Conservation (phyloP, 306 rosid genomes). For the Cicer pinnatifidum region DNA sequence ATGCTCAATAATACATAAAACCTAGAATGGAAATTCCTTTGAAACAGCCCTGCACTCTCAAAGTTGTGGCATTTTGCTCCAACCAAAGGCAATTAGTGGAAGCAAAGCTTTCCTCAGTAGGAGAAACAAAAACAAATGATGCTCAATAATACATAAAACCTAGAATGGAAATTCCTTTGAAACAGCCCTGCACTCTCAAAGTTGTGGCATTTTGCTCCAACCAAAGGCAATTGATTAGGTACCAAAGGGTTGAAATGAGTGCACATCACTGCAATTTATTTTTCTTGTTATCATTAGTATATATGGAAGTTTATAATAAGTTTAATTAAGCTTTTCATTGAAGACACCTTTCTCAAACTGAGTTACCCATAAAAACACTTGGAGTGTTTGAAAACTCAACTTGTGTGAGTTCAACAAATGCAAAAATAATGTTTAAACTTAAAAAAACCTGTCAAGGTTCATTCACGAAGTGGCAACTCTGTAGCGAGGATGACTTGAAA, state of each 20-base stretch:
- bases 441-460: background rate
- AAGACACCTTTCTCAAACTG: background rate
- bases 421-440: background rate
- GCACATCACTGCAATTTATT: background rate
- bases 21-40: too few species aligned
- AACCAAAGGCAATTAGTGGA: too few species aligned
- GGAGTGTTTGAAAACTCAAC: background rate
- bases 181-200: conserved; percentile 1
- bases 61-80: too few species aligned
- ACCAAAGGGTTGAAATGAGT: background rate
- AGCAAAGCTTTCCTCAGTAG: background rate
- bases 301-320: background rate
- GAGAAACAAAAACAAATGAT: background rate
- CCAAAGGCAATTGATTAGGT: conserved; percentile 1
- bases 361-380: background rate
- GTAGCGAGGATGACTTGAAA: background rate
- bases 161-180: background rate
- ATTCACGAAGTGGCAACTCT: background rate
- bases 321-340: background rate
- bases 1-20: too few species aligned
- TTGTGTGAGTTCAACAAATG: background rate
- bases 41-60: too few species aligned
- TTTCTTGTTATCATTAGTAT: background rate
- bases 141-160: background rate
- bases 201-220: conserved; percentile 18